phyloP scores from a whole-genome alignment of 192 early-diverging fungal genomes.

The Phycomyces nitens region DNA sequence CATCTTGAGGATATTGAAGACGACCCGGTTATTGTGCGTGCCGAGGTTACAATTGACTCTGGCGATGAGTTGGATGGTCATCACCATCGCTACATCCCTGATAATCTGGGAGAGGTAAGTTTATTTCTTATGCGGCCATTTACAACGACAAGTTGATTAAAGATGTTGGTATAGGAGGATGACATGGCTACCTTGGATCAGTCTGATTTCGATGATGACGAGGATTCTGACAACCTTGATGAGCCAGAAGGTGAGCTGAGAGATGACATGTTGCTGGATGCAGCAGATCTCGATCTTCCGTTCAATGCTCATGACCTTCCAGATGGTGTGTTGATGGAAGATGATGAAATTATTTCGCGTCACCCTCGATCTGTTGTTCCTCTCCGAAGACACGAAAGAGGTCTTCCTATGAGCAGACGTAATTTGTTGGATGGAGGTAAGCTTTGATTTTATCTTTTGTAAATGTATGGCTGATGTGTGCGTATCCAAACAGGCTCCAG shows the following conservation, averaged over 20 bases:
- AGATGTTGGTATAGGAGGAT: conserved; percentile 10
- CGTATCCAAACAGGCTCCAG: neutral
- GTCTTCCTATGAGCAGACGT: conserved; percentile 12
- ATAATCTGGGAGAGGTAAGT: conserved; percentile 26
- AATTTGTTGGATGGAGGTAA: conserved; percentile 5
- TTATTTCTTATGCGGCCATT: conserved; percentile 5
- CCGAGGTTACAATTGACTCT: conserved; percentile 24
- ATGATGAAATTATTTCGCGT: conserved; percentile 37
- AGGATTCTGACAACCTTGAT: conserved; percentile 38
- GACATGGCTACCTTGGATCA: conserved; percentile 28
- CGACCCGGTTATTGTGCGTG: conserved; percentile 33
- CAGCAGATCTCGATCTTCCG: conserved; percentile 35
- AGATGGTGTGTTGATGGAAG: conserved; percentile 48
- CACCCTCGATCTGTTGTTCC: conserved; percentile 34
- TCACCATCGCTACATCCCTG: conserved; percentile 40
- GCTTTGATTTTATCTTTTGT: neutral
- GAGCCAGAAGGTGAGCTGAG: conserved; percentile 43
- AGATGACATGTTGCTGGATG: conserved; percentile 53
- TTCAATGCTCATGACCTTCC: conserved; percentile 43
- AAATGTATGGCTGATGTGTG: too few relatives aligned
- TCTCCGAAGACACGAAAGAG: conserved; percentile 34
- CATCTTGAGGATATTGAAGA: conserved; percentile 51
- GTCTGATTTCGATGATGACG: conserved; percentile 41
- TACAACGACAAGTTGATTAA: neutral
- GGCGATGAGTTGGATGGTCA: conserved; percentile 43